phyloP scores from a whole-genome alignment of 148 eudicot genomes.

The Nyssa sinensis region DNA sequence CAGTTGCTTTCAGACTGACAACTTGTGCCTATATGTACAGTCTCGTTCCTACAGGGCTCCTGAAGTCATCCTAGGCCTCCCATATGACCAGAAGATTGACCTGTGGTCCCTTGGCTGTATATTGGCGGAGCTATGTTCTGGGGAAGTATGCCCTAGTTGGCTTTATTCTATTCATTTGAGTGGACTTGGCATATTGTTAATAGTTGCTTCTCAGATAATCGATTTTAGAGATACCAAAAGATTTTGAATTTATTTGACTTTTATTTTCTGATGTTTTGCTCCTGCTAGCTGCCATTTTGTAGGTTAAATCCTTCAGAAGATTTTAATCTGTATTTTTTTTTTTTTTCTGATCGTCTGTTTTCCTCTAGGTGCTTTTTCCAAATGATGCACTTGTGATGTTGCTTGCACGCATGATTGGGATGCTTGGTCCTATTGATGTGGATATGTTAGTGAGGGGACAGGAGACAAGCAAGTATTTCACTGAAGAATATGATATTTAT shows the following conservation, averaged over 20 bases:
- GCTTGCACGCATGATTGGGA: constrained; percentile 75
- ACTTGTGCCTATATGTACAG: constrained; percentile 76
- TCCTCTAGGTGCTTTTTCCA: constrained; percentile 78
- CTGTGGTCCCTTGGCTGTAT: constrained; percentile 97
- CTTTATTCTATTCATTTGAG: constrained; percentile 2
- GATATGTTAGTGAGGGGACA: constrained; percentile 78
- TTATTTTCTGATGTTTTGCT: neutral
- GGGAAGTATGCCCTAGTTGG: constrained; percentile 55
- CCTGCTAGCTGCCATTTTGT: neutral
- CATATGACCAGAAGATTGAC: constrained; percentile 90
- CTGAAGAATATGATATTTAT: constrained; percentile 72
- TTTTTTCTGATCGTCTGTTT: constrained; percentile 14
- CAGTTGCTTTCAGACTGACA: constrained; percentile 84
- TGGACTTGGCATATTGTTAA: neutral
- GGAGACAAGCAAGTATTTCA: constrained; percentile 88
- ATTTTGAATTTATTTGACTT: neutral
- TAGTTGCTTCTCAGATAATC: neutral
- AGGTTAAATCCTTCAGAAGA: neutral
- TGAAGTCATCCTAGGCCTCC: constrained; percentile 91
- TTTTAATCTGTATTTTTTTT: neutral
- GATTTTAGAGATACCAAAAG: neutral
- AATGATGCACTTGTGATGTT: constrained; percentile 69
- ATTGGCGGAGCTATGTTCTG: constrained; percentile 82
- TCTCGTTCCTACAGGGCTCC: constrained; percentile 98
- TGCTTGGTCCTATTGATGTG: constrained; percentile 83